Evolutionary conservation across 2,329 filamentous ascomycete species (phyloP), one percentile per base, ranked within the genome.

Genomic region (Claviceps sp.): DNA sequence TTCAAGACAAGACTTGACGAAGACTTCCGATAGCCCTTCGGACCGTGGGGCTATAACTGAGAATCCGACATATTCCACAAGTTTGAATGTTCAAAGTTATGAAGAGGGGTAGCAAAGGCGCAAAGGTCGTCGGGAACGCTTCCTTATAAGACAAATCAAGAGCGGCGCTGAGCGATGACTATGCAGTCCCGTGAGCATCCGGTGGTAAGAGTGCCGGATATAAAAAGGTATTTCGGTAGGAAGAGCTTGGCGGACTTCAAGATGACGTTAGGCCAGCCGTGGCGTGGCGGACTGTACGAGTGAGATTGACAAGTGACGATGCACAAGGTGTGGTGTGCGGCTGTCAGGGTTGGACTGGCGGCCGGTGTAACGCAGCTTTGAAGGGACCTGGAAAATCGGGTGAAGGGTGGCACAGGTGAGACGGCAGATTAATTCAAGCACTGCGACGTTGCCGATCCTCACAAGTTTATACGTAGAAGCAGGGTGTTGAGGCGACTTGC

Each of bases 11-110:
- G 51, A 50, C 49, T 50, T 54, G 49, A 47, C 42, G 53, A 55
- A 50, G 52, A 55, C 53, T 45, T 34, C 50, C 22, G 55, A 58
- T 62, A 65, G 68, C 66, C 66, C 65, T 65, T 60, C 63, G 66
- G 66, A 68, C 66, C 50, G 59, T 57, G 34, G 51, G 64, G 66
- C 60, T 68, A 68, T 68, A 68, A 68, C 46, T 57, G 58, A 53
- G 54, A 50, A 55, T 55, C 58, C 53, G 57, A 64, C 66, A 68
- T 68, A 53, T 55, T 68, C 43, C 43, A 47, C 22, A 29, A 23
- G 7, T 40, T 23, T 34, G 34, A 47, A 47, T 36, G 17, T 42
- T 20, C n/a, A 42, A 42, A 42, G 8, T 42, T 22, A 3, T n/a
- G 2, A 22, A 39, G 16, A 29, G 9, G 29, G 29, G 29, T 34